Base-by-base conservation (phyloP, 2,329 filamentous ascomycete species). In the Fusarium aywerte region DNA sequence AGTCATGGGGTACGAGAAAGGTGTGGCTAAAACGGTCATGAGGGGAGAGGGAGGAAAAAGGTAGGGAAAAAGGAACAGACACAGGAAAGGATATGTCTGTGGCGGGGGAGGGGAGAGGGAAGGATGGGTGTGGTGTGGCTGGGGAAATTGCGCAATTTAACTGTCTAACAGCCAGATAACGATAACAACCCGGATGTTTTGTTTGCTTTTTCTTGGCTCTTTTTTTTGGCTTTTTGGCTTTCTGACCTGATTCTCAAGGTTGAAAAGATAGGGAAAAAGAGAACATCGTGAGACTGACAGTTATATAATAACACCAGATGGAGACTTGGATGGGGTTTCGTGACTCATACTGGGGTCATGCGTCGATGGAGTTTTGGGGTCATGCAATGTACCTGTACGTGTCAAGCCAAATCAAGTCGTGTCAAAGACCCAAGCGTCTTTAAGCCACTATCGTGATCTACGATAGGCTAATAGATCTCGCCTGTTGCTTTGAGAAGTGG, bases 101-200 rank as follows among this genome's bases (percentile, higher is more conserved):
- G 43, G 43, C 29, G 43, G 43, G 43, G 27, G 43, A 21, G 23
- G n/a, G 13, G 0, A 32, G 29, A 47, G 29, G 44, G 16, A 48
- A 32, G 23, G 40, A 18, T 13, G 36, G 18, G 20, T 21, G 15
- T 42, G 20, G 25, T 60, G 58, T 61, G 58, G 58, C 44, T 61
- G 38, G 58, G 58, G 55, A 61, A 15, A 61, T 61, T 61, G 58
- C 58, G 55, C 58, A 61, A 61, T 61, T 53, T 61, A 35, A 61
- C 56, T 54, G 38, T 61, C 45, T 40, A 60, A 42, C 43, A 31
- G 21, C 12, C 36, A 45, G 18, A 45, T 31, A 27, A 43, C n/a
- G 40, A 43, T 43, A 44, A 44, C 42, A 31, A 48, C 44, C 25
- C 44, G 33, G 45, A 29, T 20, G 25, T 11, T 7, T 31, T 53